phyloP scores from a whole-genome alignment of 345 rosid species.

The Cardamine occulta region DNA sequence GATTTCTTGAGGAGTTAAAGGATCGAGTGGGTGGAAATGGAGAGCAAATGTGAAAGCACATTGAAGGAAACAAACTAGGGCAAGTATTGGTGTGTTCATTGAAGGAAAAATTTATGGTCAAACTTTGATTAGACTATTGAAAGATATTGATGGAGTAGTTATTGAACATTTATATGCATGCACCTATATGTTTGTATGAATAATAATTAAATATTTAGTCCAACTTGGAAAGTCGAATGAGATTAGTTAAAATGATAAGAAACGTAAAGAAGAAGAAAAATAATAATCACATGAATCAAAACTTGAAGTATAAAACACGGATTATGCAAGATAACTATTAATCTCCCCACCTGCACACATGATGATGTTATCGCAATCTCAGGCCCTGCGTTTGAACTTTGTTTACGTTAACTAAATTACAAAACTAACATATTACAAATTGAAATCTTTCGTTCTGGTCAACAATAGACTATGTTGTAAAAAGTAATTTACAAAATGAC shows the following conservation, averaged over 20 bases:
- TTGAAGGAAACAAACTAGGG: conserved; percentile 46
- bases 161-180: conserved; percentile 28
- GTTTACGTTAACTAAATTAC: conserved; percentile 24
- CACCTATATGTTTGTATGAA: conserved; percentile 4
- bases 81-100: conserved; percentile 45
- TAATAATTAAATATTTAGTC: not conserved
- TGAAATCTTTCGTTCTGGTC: not conserved
- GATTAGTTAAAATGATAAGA: conserved; percentile 16
- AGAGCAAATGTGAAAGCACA: conserved; percentile 36
- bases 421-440: not conserved
- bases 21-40: conserved; percentile 69
- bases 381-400: conserved; percentile 13
- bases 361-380: conserved; percentile 20
- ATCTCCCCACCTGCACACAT: conserved; percentile 24
- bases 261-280: conserved; percentile 34
- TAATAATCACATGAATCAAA: conserved; percentile 32
- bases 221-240: conserved; percentile 4
- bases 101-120: conserved; percentile 22
- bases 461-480: not conserved
- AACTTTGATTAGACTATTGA: not conserved
- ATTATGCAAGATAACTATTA: conserved; percentile 21
- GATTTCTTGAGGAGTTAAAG: conserved; percentile 62
- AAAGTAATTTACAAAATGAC: not conserved
- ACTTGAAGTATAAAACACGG: conserved; percentile 38
- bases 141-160: conserved; percentile 26